These are phyloP conservation scores for Trichoderma guizhouense DNA, from an alignment of 2,329 filamentous ascomycete genomes.

Conservation along the genomic window DNA sequence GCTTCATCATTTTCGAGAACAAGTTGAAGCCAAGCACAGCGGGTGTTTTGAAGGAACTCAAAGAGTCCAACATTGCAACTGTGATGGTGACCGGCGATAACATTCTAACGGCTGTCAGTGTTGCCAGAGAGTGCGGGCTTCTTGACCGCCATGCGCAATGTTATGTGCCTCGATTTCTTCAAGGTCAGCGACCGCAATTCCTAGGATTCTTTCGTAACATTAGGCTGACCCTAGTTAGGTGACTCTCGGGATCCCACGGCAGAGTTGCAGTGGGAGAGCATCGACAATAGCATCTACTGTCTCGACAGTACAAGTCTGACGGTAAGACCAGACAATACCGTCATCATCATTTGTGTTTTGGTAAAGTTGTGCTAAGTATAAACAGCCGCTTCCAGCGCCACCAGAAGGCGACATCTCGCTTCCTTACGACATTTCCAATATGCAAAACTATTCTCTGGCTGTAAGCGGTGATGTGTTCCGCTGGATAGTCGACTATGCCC, in stretches of 20 bases:
- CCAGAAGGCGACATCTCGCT: slow-evolving; percentile 74
- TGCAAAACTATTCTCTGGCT: slow-evolving; percentile 83
- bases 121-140: slow-evolving; percentile 83
- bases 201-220: not conserved
- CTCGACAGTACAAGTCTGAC: slow-evolving; percentile 76
- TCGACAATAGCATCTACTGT: slow-evolving; percentile 77
- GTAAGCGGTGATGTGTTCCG: slow-evolving; percentile 92
- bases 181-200: slow-evolving; percentile 48
- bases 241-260: slow-evolving; percentile 70
- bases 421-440: slow-evolving; percentile 77
- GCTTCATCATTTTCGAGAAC: slow-evolving; percentile 98
- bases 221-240: slow-evolving; percentile 40
- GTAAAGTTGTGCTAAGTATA: slow-evolving; percentile 9
- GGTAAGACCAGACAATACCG: slow-evolving; percentile 38
- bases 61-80: slow-evolving; percentile 76
- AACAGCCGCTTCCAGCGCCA: slow-evolving; percentile 66
- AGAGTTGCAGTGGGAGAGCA: slow-evolving; percentile 83
- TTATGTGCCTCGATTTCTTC: slow-evolving; percentile 84
- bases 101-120: slow-evolving; percentile 92
- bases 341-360: not conserved
- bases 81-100: slow-evolving; percentile 99
- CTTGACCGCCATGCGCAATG: slow-evolving; percentile 80
- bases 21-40: slow-evolving; percentile 89
- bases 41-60: slow-evolving; percentile 75
- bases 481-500: slow-evolving; percentile 91